These are phyloP conservation scores for Tylopilus rubrobrunneus DNA, from an alignment of 768 basidiomycete species.

Conservation along the genomic window DNA sequence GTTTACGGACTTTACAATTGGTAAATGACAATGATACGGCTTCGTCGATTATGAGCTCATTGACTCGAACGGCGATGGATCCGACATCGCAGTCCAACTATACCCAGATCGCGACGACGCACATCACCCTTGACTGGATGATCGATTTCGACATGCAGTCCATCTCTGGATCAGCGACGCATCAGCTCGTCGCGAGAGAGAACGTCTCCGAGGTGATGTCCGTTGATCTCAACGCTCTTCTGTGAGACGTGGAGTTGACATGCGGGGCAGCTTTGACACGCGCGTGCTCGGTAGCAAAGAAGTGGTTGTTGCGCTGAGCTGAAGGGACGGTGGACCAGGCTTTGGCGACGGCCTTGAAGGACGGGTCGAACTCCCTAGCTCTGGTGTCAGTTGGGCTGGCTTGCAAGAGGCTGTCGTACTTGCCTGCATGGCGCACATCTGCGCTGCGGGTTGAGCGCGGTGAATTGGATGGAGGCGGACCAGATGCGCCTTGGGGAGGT, in stretches of 20 bases:
- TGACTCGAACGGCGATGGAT: too few relatives aligned
- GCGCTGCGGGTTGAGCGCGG: conserved; percentile 76
- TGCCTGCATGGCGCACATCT: conserved; percentile 93
- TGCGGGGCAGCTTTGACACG: too few relatives aligned
- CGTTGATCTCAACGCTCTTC: too few relatives aligned
- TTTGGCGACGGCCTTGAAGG: conserved; percentile 75
- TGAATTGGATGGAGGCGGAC: conserved; percentile 84
- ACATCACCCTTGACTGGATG: too few relatives aligned
- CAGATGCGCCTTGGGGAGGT: conserved; percentile 75
- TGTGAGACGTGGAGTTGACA: too few relatives aligned
- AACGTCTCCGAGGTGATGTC: too few relatives aligned
- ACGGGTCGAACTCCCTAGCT: conserved; percentile 77
- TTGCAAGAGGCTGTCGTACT: conserved; percentile 28
- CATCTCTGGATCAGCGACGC: too few relatives aligned
- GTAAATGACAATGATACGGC: conserved; percentile 34
- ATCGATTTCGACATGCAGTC: too few relatives aligned
- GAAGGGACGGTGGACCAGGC: conserved; percentile 70
- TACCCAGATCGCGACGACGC: too few relatives aligned
- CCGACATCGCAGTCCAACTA: too few relatives aligned
- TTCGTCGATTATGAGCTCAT: neutral
- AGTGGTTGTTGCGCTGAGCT: conserved; percentile 71
- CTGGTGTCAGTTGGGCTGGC: neutral
- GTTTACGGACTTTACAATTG: conserved; percentile 78
- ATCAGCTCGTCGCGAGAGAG: too few relatives aligned
- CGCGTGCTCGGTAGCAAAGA: conserved; percentile 89